phyloP scores from a whole-genome alignment of 768 basidiomycete genomes.

The Psilocybe cyanescens region DNA sequence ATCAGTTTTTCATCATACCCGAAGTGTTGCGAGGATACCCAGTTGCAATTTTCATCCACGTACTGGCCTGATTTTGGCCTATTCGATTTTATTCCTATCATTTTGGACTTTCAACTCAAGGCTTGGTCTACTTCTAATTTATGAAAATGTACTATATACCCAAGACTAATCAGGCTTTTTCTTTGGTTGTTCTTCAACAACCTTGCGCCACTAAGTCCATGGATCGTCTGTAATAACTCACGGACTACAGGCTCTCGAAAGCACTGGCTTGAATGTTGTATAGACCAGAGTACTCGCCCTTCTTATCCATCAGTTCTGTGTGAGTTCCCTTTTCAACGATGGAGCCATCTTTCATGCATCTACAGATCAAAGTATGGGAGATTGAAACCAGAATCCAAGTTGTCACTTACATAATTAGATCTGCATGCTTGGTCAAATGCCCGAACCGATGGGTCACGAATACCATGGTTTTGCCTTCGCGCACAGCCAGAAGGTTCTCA shows the following conservation, averaged over 20 bases:
- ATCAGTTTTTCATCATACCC: not conserved
- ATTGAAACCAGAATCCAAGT: not conserved
- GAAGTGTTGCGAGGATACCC: slow-evolving; percentile 81
- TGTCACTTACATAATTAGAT: slow-evolving; percentile 51
- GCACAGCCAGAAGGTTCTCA: slow-evolving; percentile 36
- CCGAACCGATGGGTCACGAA: slow-evolving; percentile 62
- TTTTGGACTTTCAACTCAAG: slow-evolving; percentile 88
- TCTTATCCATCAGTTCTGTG: slow-evolving; percentile 35
- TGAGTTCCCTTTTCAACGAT: slow-evolving; percentile 46
- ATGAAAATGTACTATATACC: too few species aligned
- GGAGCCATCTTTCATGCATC: slow-evolving; percentile 48
- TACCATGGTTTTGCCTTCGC: slow-evolving; percentile 56
- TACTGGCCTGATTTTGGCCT: slow-evolving; percentile 97
- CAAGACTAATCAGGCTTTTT: too few species aligned
- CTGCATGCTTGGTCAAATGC: slow-evolving; percentile 51
- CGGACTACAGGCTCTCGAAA: slow-evolving; percentile 12
- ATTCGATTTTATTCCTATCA: slow-evolving; percentile 82
- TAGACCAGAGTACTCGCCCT: slow-evolving; percentile 45
- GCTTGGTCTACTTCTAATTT: slow-evolving; percentile 43
- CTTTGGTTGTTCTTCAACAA: too few species aligned
- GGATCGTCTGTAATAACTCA: too few species aligned
- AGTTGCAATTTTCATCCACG: slow-evolving; percentile 81
- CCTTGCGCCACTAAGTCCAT: not conserved
- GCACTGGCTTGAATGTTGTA: slow-evolving; percentile 43
- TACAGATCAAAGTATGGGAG: slow-evolving; percentile 14